These are phyloP conservation scores for Coprinopsis sp. DNA, from an alignment of 768 basidiomycete species.

Conservation along the genomic window DNA sequence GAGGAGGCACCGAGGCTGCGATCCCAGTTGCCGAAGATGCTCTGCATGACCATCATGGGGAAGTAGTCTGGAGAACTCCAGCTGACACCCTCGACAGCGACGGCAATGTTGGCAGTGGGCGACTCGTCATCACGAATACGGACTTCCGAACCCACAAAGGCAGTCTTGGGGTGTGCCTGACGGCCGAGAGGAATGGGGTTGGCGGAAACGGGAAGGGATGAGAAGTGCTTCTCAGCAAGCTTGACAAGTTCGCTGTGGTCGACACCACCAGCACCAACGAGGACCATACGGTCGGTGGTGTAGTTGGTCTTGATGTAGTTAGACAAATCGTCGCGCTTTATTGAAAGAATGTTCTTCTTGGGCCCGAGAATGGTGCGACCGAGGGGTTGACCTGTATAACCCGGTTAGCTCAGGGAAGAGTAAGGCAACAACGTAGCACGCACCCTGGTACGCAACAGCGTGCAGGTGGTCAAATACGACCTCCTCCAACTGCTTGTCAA, in stretches of 20 bases:
- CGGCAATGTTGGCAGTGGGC: constrained; percentile 87
- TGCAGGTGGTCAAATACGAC: constrained; percentile 99
- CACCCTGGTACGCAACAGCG: constrained; percentile 94
- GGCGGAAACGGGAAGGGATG: constrained; percentile 78
- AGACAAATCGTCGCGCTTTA: constrained; percentile 83
- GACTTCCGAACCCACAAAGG: constrained; percentile 92
- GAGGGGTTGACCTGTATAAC: constrained; percentile 74
- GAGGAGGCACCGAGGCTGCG: constrained; percentile 88
- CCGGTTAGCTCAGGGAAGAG: constrained; percentile 9
- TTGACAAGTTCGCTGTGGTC: constrained; percentile 90
- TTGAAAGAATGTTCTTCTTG: constrained; percentile 92
- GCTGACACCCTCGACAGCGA: constrained; percentile 96
- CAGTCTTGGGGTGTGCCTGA: constrained; percentile 67
- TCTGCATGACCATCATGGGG: constrained; percentile 98
- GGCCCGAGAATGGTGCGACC: constrained; percentile 98
- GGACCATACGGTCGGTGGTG: constrained; percentile 97
- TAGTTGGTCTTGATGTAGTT: constrained; percentile 97
- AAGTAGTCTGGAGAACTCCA: constrained; percentile 99
- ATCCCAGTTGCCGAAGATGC: constrained; percentile 99
- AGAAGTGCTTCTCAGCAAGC: constrained; percentile 92
- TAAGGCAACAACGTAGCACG: constrained; percentile 21
- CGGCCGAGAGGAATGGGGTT: constrained; percentile 88
- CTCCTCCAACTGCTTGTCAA: constrained; percentile 97
- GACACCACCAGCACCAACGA: constrained; percentile 95
- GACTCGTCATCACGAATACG: constrained; percentile 90